phyloP scores from a whole-genome alignment of 305 asterid genomes.

The Fraxinus ornus region DNA sequence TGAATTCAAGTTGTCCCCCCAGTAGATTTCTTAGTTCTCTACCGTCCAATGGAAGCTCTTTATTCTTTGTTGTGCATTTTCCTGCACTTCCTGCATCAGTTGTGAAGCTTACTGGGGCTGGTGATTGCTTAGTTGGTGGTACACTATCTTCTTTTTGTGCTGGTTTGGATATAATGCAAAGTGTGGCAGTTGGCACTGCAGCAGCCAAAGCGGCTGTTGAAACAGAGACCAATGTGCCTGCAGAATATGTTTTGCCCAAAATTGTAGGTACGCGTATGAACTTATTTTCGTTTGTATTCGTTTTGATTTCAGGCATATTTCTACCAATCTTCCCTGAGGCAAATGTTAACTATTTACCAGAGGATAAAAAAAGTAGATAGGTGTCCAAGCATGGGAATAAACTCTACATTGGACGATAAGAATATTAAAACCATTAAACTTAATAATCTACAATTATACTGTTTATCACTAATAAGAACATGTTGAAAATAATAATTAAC shows the following conservation, averaged over 20 bases:
- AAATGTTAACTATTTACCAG: neutral
- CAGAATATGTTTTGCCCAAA: constrained; percentile 43
- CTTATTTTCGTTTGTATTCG: neutral
- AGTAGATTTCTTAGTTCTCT: constrained; percentile 32
- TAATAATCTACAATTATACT: neutral
- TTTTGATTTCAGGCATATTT: neutral
- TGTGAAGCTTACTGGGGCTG: constrained; percentile 77
- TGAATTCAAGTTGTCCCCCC: constrained; percentile 49
- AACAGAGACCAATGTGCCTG: constrained; percentile 67
- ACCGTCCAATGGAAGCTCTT: constrained; percentile 30
- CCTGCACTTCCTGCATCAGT: constrained; percentile 77
- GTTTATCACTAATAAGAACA: neutral
- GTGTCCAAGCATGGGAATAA: neutral
- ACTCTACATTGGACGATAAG: neutral
- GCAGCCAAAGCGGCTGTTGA: constrained; percentile 87
- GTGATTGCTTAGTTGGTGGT: constrained; percentile 96
- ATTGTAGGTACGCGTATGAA: constrained; percentile 52
- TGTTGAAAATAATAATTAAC: neutral
- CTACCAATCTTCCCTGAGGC: neutral
- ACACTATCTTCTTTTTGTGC: constrained; percentile 59
- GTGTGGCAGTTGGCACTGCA: constrained; percentile 83
- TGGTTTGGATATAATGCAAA: constrained; percentile 83
- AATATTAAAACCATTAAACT: neutral
- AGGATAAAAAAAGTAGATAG: neutral
- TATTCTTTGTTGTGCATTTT: constrained; percentile 52